Base-by-base conservation (phyloP, 805 yeast species). In the Nematodospora valgi region DNA sequence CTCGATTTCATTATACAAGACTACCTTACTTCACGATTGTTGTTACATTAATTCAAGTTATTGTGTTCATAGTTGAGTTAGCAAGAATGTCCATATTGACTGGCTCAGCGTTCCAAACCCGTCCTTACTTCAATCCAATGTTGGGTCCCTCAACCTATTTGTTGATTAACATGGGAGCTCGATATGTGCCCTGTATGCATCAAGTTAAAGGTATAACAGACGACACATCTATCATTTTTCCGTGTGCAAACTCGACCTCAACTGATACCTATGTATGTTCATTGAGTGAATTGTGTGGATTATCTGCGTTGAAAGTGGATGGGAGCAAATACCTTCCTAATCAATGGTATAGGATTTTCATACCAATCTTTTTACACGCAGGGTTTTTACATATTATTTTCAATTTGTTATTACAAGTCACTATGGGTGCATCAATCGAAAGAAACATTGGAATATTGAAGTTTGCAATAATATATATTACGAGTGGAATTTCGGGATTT, bases 81-180 rank as follows among this genome's bases (percentile, higher is more conserved):
- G 71, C 64, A 8, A 62, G 59, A 37, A 77, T 78, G 84, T 71
- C 77, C 5, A 47, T 52, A 5, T 60, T 75, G 28, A 82, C 88
- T 0, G 85, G 86, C 2, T 67, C 74, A 11, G 76, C 82, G 3
- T 70, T 82, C 40, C 86, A 78, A 50, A 78, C 85, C 0, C 56
- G 78, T 45, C 89, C 89, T 4, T 73, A 76, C 41, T 79, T 82
- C 62, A 82, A 82, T 51, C 89, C 88, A 5, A 82, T 82, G 88
- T 52, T 82, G 18, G 89, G 89, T 1, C 89, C 89, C 9, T 80
- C 86, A 2, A 59, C 80, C 0, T 80, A 80, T 47, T 62, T 81
- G 1, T 68, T 77, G 49, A 80, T 82, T 38, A 74, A 78, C 45
- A 72, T 79, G 72, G 89, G 89, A 2, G 80, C 86, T 3, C 54